Percentiles rank a stretch among this genome's conserved stretches.
Evolutionary conservation across 176 grass and related monocot genomes (phyloP).

Genomic region (Carex scoparia): DNA sequence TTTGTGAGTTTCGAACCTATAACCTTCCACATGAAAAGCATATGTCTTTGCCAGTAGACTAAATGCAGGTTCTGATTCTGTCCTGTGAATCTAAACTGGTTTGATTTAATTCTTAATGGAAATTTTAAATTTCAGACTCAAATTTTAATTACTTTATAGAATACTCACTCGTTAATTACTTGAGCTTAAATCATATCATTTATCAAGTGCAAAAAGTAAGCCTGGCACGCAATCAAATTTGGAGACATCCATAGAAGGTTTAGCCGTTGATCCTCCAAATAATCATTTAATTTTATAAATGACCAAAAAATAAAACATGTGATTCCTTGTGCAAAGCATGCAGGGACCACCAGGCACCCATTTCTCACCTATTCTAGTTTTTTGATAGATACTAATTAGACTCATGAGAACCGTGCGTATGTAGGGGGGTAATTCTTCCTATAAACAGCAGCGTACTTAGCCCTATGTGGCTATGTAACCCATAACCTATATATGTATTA

Average conservation of each 20-base stretch:
- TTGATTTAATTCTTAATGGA: no score
- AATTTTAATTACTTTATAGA: not conserved
- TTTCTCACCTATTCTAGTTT: not conserved
- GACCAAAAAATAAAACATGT: not conserved
- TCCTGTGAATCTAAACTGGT: no score
- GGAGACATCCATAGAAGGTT: not conserved
- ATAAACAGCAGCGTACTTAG: not conserved
- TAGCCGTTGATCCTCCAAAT: not conserved
- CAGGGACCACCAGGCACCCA: not conserved
- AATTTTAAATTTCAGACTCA: no score
- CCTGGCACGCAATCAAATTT: not conserved
- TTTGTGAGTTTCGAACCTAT: no score
- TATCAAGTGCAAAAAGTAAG: not conserved
- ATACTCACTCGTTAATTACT: not conserved
- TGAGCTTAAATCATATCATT: not conserved
- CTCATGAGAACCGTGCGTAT: not conserved
- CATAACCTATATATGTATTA: not conserved
- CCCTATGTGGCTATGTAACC: not conserved
- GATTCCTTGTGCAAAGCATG: not conserved
- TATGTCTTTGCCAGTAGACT: no score
- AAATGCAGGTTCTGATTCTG: no score
- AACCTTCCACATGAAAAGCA: no score
- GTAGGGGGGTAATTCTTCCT: not conserved
- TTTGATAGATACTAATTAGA: slow-evolving; percentile 8
- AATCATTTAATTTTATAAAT: not conserved